Percentiles rank a stretch among this genome's conserved stretches.
Conservation (phyloP, 257 asterid species). For the Catharanthus roseus region DNA sequence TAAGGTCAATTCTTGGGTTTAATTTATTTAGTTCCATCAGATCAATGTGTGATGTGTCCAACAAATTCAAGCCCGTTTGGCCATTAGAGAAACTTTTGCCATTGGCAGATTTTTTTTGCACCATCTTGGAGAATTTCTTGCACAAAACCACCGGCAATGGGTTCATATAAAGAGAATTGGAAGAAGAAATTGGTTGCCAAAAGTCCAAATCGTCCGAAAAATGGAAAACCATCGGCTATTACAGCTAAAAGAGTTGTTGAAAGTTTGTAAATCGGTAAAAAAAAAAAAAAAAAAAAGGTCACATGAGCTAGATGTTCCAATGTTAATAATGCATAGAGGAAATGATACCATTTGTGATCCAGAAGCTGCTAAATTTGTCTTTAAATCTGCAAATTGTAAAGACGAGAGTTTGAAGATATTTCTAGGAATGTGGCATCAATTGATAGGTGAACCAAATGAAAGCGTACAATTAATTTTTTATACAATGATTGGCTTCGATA, state of each 20-base stretch:
- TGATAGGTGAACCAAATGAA: slow-evolving; percentile 63
- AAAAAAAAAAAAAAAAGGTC: slow-evolving; percentile 29
- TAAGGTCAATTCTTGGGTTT: no score
- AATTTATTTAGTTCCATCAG: no score
- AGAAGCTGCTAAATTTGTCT: slow-evolving; percentile 43
- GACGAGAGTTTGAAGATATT: slow-evolving; percentile 65
- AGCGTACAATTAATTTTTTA: slow-evolving; percentile 33
- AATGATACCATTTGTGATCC: slow-evolving; percentile 68
- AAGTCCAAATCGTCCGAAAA: slow-evolving; percentile 47
- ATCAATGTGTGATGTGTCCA: slow-evolving; percentile 69
- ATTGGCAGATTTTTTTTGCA: slow-evolving; percentile 44
- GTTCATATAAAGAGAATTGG: slow-evolving; percentile 53
- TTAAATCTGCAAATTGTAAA: slow-evolving; percentile 41
- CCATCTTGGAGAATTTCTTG: slow-evolving; percentile 61
- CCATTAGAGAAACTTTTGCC: slow-evolving; percentile 74
- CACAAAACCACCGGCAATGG: slow-evolving; percentile 41
- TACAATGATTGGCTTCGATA: slow-evolving; percentile 48
- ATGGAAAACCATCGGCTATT: slow-evolving; percentile 56
- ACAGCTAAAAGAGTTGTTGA: slow-evolving; percentile 55
- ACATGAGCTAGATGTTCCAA: slow-evolving; percentile 49
- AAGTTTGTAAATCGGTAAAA: slow-evolving; percentile 44
- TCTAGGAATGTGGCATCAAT: slow-evolving; percentile 70
- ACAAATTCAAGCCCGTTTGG: slow-evolving; percentile 62
- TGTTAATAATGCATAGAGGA: slow-evolving; percentile 70
- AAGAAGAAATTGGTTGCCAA: slow-evolving; percentile 45